Evolutionary conservation across 2,329 filamentous ascomycete species (phyloP), one percentile per base, ranked within the genome.

Genomic region (Juglanconis oblonga): DNA sequence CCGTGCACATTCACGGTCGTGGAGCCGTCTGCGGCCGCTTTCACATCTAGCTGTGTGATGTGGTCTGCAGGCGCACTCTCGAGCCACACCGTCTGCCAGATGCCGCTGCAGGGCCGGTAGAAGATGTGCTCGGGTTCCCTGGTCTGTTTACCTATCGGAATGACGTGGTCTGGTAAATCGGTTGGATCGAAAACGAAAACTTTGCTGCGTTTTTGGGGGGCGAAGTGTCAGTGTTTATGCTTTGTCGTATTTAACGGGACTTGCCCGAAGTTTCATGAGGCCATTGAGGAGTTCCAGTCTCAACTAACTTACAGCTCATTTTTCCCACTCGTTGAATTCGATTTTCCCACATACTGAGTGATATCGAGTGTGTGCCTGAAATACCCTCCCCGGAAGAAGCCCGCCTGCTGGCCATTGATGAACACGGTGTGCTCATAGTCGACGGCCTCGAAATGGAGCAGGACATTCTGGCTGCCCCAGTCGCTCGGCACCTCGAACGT

Each of bases 31-130:
- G 81, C 82, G 64, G 79, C 79, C 0, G 86, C 87, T 32, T 78
- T 71, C 14, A 90, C 67, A 63, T 89, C 83, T 2, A 90, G 72
- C 45, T 81, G 76, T 0, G 80, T 81, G 57, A 90, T 81, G 65
- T 86, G 76, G 53, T 82, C 79, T 0, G 73, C 63, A 0, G 87
- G 84, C 0, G 81, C 85, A n/a, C 82, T 78, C 68, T 89, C 85
- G 2, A 91, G 74, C 88, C 88, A 91, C 0, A 91, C 88, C 17
- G 80, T 81, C 68, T 90, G 88, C 88, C 88, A 91, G 64, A 91
- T 90, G 5, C 88, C 88, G 38, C 85, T 87, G 69, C 87, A 91
- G 0, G 88, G 85, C 0, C 85, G 85, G 69, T 91, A 91, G 70
- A 88, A 91, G 62, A 91, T 91, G 65, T 86, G 83, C 10, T 77